Evolutionary conservation across 208 protist species (phyloP).

Genomic region (Wallacemonas sp.): DNA sequence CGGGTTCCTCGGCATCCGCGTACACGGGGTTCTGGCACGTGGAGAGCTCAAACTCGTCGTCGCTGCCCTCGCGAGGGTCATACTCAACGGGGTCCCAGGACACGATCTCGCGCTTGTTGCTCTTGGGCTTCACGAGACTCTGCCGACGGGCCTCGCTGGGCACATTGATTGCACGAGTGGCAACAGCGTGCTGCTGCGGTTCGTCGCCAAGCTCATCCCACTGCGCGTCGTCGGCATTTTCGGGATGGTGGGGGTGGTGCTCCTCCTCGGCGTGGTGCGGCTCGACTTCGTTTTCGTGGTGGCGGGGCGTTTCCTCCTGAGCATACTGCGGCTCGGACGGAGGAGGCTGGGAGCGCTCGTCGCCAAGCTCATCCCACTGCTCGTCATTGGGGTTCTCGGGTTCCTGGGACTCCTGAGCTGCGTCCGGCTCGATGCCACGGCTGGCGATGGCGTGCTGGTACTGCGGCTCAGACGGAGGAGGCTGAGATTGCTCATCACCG

Average conservation of each 20-base stretch:
- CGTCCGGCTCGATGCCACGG: background rate
- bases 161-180: slow-evolving; percentile 1
- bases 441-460: background rate
- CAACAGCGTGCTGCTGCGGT: background rate
- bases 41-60: slow-evolving; percentile 31
- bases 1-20: too few relatives aligned
- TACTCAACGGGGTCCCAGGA: slow-evolving; percentile 68
- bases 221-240: background rate
- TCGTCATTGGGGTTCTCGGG: background rate
- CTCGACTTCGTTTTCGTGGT: background rate
- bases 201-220: slow-evolving; percentile 6
- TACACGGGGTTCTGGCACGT: background rate
- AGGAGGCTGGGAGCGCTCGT: slow-evolving; percentile 7
- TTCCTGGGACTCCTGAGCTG: background rate
- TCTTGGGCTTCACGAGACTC: slow-evolving; percentile 42
- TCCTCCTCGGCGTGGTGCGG: background rate
- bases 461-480: slow-evolving; percentile 76
- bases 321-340: slow-evolving; percentile 76
- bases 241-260: background rate
- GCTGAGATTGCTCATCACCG: slow-evolving; percentile 13
- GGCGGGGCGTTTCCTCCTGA: background rate
- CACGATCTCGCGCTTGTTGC: slow-evolving; percentile 19
- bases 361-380: slow-evolving; percentile 12
- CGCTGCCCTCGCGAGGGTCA: slow-evolving; percentile 47
- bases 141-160: slow-evolving; percentile 16